phyloP scores from a whole-genome alignment of 345 rosid species.

The Populus nigra region DNA sequence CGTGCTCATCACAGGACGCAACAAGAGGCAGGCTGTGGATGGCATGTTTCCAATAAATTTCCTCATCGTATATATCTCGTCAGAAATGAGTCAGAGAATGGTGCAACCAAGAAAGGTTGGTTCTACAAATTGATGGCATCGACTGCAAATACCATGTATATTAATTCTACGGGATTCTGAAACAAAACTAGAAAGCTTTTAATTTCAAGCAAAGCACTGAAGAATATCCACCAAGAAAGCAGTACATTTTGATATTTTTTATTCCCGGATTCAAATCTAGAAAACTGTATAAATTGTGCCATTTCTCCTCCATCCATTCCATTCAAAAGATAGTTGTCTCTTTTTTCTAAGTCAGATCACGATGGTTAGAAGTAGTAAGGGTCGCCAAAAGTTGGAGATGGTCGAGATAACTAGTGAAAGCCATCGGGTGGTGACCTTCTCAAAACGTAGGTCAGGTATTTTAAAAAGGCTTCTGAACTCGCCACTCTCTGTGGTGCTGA shows the following conservation, averaged over 20 bases:
- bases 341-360: not conserved
- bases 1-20: not conserved
- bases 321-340: not conserved
- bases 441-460: conserved; percentile 19
- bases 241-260: conserved; percentile 1
- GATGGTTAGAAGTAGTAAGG: conserved; percentile 14
- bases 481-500: conserved; percentile 29
- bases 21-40: not conserved
- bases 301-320: not conserved
- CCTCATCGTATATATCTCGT: too few relatives aligned
- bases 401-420: conserved; percentile 20
- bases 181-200: conserved; percentile 13
- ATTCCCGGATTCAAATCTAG: not conserved
- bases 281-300: conserved; percentile 11
- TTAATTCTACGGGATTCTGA: not conserved
- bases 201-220: not conserved
- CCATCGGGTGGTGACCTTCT: conserved; percentile 25
- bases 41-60: not conserved
- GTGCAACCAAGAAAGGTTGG: not conserved
- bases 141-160: conserved; percentile 14
- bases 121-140: not conserved
- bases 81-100: not conserved
- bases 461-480: conserved; percentile 32
- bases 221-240: not conserved
- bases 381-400: conserved; percentile 24